Percentiles rank a stretch among this genome's conserved stretches.
Conservation (phyloP, 495 filamentous ascomycete genomes). For the Bacidia rubella region DNA sequence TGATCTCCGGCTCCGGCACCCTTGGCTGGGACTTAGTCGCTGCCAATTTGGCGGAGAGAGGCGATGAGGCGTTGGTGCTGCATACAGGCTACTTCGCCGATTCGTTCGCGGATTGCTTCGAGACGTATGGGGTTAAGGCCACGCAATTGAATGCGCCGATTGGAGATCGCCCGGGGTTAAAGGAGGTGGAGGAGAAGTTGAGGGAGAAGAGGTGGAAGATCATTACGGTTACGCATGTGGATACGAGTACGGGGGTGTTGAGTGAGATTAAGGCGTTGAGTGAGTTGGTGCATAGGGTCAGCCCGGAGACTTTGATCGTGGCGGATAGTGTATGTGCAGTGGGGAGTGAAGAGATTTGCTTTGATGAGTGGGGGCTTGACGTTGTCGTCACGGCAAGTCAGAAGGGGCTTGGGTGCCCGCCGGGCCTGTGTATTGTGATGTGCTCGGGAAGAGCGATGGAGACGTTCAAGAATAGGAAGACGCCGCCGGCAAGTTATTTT, state of each 20-base stretch:
- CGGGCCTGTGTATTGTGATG: constrained; percentile 86
- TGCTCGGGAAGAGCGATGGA: constrained; percentile 81
- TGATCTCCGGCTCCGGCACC: constrained; percentile 88
- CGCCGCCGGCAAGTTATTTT: constrained; percentile 74
- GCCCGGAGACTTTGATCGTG: constrained; percentile 76
- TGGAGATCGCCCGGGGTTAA: constrained; percentile 74
- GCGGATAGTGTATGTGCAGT: constrained; percentile 97
- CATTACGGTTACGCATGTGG: constrained; percentile 89
- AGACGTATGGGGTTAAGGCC: constrained; percentile 76
- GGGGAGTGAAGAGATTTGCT: constrained; percentile 86
- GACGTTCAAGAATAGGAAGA: constrained; percentile 62
- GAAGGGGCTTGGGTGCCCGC: constrained; percentile 91
- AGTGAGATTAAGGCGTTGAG: constrained; percentile 76
- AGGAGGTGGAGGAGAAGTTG: constrained; percentile 74
- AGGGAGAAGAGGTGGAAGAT: constrained; percentile 82
- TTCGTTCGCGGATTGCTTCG: constrained; percentile 82
- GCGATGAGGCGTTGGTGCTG: constrained; percentile 82
- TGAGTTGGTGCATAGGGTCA: constrained; percentile 69
- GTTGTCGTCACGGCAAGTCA: constrained; percentile 88
- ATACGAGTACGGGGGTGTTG: constrained; percentile 91
- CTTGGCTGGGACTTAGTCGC: constrained; percentile 94
- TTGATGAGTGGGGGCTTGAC: constrained; percentile 89
- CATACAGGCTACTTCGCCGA: constrained; percentile 96
- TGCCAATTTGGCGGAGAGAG: constrained; percentile 74
- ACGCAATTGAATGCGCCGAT: constrained; percentile 83